A percentile compares a stretch with the other conserved stretches of the same genome.
These are phyloP conservation scores for Lentinula edodes DNA, from an alignment of 768 basidiomycete genomes.

Conservation along the genomic window DNA sequence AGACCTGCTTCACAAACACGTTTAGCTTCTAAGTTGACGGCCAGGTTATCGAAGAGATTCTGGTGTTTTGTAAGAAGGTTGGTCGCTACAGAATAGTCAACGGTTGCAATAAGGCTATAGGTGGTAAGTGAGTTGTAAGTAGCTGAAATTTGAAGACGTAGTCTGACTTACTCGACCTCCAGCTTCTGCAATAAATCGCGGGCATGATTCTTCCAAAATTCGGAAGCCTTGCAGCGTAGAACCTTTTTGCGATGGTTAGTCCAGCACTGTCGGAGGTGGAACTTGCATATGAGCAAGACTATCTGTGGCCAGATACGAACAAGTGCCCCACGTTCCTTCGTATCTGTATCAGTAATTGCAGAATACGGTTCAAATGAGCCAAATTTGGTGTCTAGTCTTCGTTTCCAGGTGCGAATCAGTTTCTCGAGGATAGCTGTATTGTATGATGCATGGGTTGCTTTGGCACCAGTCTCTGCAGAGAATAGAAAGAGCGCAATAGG, in stretches of 20 bases:
- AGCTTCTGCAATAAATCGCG: not conserved
- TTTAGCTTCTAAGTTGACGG: not conserved
- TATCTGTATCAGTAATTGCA: slow-evolving; percentile 15
- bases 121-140: slow-evolving; percentile 11
- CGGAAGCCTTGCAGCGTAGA: slow-evolving; percentile 3
- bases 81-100: not conserved
- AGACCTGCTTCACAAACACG: slow-evolving; percentile 7
- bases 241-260: slow-evolving; percentile 18
- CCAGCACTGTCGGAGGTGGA: slow-evolving; percentile 33
- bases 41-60: not conserved
- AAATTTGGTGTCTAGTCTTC: slow-evolving; percentile 7
- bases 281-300: slow-evolving; percentile 28
- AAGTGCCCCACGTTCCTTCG: slow-evolving; percentile 16
- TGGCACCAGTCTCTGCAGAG: slow-evolving; percentile 22
- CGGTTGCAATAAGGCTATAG: not conserved
- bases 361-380: slow-evolving; percentile 16
- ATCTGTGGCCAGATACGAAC: slow-evolving; percentile 21
- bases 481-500: slow-evolving; percentile 28
- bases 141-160: slow-evolving; percentile 7
- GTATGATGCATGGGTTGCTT: slow-evolving; percentile 21
- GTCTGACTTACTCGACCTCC: not conserved
- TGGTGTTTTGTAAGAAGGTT: too few relatives aligned
- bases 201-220: not conserved
- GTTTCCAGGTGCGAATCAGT: slow-evolving; percentile 19
- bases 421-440: slow-evolving; percentile 16